phyloP scores from a whole-genome alignment of 768 basidiomycete species.

The Psilocybe subaeruginosa region DNA sequence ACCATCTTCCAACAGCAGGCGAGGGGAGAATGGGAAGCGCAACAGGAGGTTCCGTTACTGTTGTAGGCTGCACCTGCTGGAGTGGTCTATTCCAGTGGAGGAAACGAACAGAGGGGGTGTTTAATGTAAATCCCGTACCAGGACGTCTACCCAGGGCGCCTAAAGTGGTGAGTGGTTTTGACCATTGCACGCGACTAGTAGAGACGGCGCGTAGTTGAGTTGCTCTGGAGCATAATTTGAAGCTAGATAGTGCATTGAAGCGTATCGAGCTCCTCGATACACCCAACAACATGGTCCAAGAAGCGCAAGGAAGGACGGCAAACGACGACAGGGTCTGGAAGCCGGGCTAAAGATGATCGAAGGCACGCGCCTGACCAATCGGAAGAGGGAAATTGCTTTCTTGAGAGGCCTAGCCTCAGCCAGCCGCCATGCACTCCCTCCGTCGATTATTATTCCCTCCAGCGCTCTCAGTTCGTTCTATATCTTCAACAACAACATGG shows the following conservation, averaged over 20 bases:
- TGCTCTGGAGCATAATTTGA: not conserved
- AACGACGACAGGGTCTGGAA: not conserved
- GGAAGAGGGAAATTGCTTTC: constrained; percentile 11
- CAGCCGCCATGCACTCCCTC: constrained; percentile 33
- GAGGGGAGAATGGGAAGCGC: constrained; percentile 62
- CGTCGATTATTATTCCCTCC: constrained; percentile 35
- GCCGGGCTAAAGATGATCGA: not conserved
- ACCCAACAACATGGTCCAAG: constrained; percentile 25
- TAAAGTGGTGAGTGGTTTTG: constrained; percentile 1
- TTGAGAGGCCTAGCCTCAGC: constrained; percentile 13
- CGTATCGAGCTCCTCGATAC: constrained; percentile 24
- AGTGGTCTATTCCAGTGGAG: constrained; percentile 10
- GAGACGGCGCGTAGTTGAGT: not conserved
- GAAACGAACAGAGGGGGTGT: not conserved
- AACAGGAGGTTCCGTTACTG: constrained; percentile 8
- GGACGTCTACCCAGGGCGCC: not conserved
- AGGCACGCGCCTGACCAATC: constrained; percentile 13
- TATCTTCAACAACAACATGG: constrained; percentile 28
- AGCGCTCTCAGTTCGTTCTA: constrained; percentile 26
- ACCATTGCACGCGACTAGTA: not conserved
- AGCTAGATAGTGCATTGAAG: constrained; percentile 5
- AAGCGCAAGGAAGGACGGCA: not conserved
- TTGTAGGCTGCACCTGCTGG: constrained; percentile 5
- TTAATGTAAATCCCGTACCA: not conserved
- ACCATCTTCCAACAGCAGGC: constrained; percentile 80